Conservation (phyloP, 83 land plant species). For the Thuja plicata region DNA sequence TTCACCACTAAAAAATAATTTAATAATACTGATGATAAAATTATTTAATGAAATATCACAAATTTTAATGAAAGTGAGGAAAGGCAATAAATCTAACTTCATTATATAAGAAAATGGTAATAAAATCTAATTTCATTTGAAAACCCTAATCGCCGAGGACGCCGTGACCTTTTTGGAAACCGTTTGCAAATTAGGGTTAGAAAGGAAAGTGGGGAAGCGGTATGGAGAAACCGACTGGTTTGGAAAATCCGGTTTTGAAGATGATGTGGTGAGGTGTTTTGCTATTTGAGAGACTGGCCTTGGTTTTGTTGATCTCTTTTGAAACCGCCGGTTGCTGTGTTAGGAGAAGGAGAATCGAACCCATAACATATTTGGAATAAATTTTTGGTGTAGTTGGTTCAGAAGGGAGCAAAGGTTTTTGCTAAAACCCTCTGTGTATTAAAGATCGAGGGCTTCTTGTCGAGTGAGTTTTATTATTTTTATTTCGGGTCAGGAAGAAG, state of each 20-base stretch:
- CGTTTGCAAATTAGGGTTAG: slow-evolving; percentile 9
- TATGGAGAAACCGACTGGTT: background rate
- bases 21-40: too few species aligned
- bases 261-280: background rate
- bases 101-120: too few species aligned
- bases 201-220: background rate
- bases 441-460: background rate
- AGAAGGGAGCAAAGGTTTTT: background rate
- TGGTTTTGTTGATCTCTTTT: background rate
- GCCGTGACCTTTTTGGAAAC: background rate
- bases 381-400: background rate
- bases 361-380: slow-evolving; percentile 55
- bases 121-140: background rate
- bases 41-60: too few species aligned
- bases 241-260: background rate
- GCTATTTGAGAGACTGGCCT: background rate
- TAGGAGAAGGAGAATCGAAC: slow-evolving; percentile 38
- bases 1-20: too few species aligned
- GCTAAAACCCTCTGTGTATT: background rate
- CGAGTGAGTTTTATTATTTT: background rate
- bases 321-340: background rate
- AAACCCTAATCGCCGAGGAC: background rate
- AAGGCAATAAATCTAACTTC: too few species aligned
- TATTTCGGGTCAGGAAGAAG: background rate
- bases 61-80: too few species aligned